Base-by-base conservation (phyloP, 1,284 basidiomycete species). In the Phylloboletellus chloephorus region DNA sequence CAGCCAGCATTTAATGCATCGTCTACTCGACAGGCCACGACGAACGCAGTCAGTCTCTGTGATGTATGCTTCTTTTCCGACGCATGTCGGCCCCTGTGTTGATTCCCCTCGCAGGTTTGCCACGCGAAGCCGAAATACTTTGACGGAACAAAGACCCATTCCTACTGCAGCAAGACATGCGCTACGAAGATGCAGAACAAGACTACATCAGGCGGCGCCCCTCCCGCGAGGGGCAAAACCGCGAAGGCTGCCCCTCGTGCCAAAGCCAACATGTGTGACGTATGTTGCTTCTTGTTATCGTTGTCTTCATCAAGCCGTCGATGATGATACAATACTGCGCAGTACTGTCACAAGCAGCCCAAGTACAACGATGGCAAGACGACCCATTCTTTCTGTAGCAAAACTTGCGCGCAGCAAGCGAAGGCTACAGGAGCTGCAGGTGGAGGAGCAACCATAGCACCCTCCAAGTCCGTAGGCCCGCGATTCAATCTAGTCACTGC, bases 351-450 rank as follows among this genome's bases (percentile, higher is more conserved):
- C 45, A 67, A 64, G 40, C 67, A 74, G 21, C 76, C 77, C 25
- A 76, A 75, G 50, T 69, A 71, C 45, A 64, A 64, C 24, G 78
- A 79, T 50, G 73, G 75, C 12, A 65, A 64, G 11, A 69, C 65
- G 31, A 69, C 63, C 3, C 75, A 78, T 55, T 67, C 72, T 12
- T 80, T 69, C 53, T 80, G 78, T 51, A 64, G 76, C 53, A 78
- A 74, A 50, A 68, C 74, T 7, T 80, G 78, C 48, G 77, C 78
- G 5, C 68, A 66, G 48, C 68, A 66, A 36, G 67, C 71, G 21
- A 64, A 57, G 41, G 48, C 57, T 49, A 50, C 60, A 53, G 58
- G 54, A 26, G 43, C 46, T 36, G 47, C 54, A 54, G 56, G 58
- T 23, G 42, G 39, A 37, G 50, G 55, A 41, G 46, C 48, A 9